Conservation (phyloP, 2,329 filamentous ascomycete genomes). For the Dothideomycetes sp. region DNA sequence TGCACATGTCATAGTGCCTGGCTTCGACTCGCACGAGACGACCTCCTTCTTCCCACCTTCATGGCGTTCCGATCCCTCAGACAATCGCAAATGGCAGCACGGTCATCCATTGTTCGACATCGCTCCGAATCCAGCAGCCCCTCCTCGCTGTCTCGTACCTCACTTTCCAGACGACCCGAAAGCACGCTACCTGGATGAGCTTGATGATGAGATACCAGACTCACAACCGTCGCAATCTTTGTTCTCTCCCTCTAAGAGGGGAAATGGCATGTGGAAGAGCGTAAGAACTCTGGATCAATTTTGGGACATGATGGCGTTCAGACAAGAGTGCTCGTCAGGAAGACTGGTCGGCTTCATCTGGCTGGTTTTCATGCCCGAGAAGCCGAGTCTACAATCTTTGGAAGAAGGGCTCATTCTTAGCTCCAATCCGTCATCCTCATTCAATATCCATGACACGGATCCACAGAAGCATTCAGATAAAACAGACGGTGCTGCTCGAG, state of each 20-base stretch:
- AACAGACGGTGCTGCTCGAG: not conserved
- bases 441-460: not conserved
- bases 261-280: constrained; percentile 69
- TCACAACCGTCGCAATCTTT: constrained; percentile 24
- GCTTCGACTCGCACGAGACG: constrained; percentile 73
- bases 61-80: constrained; percentile 30
- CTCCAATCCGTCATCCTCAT: not conserved
- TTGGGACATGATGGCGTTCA: constrained; percentile 96
- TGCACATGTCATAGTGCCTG: constrained; percentile 79
- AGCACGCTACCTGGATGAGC: constrained; percentile 74
- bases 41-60: constrained; percentile 63
- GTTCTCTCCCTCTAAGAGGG: constrained; percentile 31
- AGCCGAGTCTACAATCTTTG: constrained; percentile 1
- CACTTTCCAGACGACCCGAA: constrained; percentile 95
- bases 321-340: constrained; percentile 91
- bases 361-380: constrained; percentile 63
- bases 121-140: constrained; percentile 51
- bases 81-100: constrained; percentile 40
- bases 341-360: constrained; percentile 90
- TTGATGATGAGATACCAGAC: constrained; percentile 70
- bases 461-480: not conserved
- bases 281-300: constrained; percentile 81
- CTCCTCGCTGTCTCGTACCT: constrained; percentile 75
- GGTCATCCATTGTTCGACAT: constrained; percentile 69
- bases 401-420: not conserved